phyloP scores from a whole-genome alignment of 495 filamentous ascomycete genomes.

The Podospora conica region DNA sequence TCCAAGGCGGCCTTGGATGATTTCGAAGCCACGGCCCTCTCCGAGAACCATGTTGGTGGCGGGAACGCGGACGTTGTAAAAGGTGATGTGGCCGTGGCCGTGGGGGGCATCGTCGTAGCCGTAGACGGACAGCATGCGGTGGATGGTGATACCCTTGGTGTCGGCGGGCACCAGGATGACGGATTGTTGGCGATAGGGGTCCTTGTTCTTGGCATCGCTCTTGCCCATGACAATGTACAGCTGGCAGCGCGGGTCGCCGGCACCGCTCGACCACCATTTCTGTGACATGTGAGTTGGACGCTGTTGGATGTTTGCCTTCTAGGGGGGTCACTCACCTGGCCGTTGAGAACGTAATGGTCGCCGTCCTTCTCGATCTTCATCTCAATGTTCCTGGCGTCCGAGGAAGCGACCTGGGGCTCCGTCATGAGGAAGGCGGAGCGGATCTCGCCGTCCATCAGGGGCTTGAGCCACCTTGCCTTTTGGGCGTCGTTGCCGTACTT shows the following conservation, averaged over 20 bases:
- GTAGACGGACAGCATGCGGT: constrained; percentile 84
- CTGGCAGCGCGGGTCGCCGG: constrained; percentile 83
- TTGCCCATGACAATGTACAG: constrained; percentile 94
- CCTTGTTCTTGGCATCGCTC: constrained; percentile 60
- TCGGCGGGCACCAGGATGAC: constrained; percentile 77
- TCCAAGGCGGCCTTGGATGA: constrained; percentile 88
- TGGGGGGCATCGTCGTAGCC: constrained; percentile 94
- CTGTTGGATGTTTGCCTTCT: background rate
- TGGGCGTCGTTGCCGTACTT: constrained; percentile 90
- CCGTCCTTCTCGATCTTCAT: constrained; percentile 74
- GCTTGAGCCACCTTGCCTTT: constrained; percentile 79
- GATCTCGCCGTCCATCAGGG: constrained; percentile 78
- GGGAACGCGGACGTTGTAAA: constrained; percentile 79
- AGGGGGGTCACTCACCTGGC: constrained; percentile 53
- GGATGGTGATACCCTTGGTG: constrained; percentile 69
- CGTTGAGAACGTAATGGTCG: constrained; percentile 78
- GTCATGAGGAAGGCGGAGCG: constrained; percentile 93
- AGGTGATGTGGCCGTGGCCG: constrained; percentile 84
- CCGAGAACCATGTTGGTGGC: constrained; percentile 74
- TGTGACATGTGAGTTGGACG: constrained; percentile 22
- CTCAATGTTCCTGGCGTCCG: constrained; percentile 84
- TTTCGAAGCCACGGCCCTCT: constrained; percentile 90
- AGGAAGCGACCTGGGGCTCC: constrained; percentile 77
- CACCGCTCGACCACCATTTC: constrained; percentile 97
- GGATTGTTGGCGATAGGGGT: constrained; percentile 81